These are phyloP conservation scores for Aspergillus fumigatiaffinis DNA, from an alignment of 2,329 filamentous ascomycete species.

Conservation along the genomic window DNA sequence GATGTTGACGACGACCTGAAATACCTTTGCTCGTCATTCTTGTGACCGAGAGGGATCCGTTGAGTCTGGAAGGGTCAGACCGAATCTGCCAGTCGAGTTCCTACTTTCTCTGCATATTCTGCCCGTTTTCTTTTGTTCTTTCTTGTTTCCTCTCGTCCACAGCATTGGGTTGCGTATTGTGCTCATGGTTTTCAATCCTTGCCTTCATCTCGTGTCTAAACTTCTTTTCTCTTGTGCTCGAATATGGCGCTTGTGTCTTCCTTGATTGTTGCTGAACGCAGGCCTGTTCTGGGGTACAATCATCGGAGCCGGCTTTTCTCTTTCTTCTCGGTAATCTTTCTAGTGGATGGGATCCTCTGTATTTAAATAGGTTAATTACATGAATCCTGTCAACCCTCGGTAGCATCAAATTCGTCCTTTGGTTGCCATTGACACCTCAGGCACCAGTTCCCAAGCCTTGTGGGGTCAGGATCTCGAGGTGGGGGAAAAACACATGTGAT, in stretches of 20 bases:
- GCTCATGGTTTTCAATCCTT: too few relatives aligned
- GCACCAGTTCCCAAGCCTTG: not conserved
- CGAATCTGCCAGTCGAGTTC: conserved; percentile 10
- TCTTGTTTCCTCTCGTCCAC: not conserved
- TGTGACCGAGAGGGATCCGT: not conserved
- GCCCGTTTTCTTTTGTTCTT: conserved; percentile 5
- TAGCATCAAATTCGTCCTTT: too few relatives aligned
- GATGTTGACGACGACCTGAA: conserved; percentile 28
- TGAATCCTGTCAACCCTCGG: too few relatives aligned
- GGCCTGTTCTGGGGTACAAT: not conserved
- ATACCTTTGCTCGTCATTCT: conserved; percentile 9
- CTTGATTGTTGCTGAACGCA: not conserved
- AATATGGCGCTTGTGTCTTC: not conserved
- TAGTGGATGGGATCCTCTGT: not conserved
- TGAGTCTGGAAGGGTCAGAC: conserved; percentile 4
- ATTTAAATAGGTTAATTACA: not conserved
- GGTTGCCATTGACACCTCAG: not conserved
- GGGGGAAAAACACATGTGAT: not conserved
- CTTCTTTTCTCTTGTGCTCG: not conserved
- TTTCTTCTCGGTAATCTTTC: not conserved
- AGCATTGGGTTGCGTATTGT: conserved; percentile 8
- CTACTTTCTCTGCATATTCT: conserved; percentile 10
- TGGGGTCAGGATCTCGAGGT: not conserved
- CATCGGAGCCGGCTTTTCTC: not conserved
- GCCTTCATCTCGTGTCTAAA: not conserved